Base-by-base conservation (phyloP, 768 basidiomycete genomes). In the Melanogaster broomeanus region DNA sequence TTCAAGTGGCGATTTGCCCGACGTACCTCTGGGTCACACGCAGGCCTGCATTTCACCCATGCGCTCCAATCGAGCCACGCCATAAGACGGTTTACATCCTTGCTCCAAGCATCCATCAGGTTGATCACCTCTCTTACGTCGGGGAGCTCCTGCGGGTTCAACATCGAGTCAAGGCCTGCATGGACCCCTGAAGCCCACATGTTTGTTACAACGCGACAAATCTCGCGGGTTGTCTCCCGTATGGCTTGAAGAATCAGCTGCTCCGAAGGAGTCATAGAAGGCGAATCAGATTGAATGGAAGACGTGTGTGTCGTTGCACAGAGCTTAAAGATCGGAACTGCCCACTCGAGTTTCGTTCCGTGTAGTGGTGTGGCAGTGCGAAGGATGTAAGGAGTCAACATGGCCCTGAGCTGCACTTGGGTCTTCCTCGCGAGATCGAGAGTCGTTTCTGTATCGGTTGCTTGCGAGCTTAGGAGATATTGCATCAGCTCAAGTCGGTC, bases 1-100 rank as follows among this genome's bases (percentile, higher is more conserved):
- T n/a, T n/a, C n/a, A n/a, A n/a, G n/a, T n/a, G n/a, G n/a, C n/a
- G n/a, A n/a, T n/a, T n/a, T n/a, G n/a, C n/a, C n/a, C n/a, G 37
- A 64, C 71, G 5, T 49, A 79, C 78, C 67, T 78, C 74, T 38
- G 66, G 65, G 2, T 57, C 56, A 60, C 79, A 82, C 2, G 63
- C 72, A 12, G 79, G 79, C 0, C 56, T 60, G 51, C 80, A 81
- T 37, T 64, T 75, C 4, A 72, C 58, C 79, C 79, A 82, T 12
- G 68, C 61, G 48, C 69, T 71, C 79, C 80, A 81, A 52, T 75
- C 79, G 2, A 82, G 59, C 79, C 79, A 81, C 0, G 37, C 42
- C 69, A 79, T 76, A 27, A 80, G 57, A 12, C 48, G 51, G 11
- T 67, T 54, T 9, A 76, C 39, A 6, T 69, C 65, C 15, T 30